Conservation (phyloP, 257 asterid species). For the Pogostemon cablin region DNA sequence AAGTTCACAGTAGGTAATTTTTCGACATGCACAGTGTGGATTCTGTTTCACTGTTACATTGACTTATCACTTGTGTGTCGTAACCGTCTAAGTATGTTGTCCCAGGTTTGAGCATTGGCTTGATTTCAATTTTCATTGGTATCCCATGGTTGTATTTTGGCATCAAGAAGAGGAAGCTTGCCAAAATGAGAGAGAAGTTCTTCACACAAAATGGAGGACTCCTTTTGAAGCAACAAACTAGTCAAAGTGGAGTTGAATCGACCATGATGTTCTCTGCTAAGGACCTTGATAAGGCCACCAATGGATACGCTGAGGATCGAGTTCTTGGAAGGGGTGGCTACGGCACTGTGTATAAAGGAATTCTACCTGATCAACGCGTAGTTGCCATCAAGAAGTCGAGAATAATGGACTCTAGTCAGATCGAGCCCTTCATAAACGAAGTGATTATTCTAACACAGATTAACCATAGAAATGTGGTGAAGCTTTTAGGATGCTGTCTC, state of each 20-base stretch:
- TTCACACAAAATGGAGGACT: constrained; percentile 63
- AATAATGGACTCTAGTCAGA: constrained; percentile 36
- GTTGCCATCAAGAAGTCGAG: constrained; percentile 45
- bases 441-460: constrained; percentile 38
- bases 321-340: constrained; percentile 42
- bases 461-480: constrained; percentile 43
- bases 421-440: constrained; percentile 46
- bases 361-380: constrained; percentile 17
- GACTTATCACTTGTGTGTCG: not conserved
- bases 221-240: constrained; percentile 44
- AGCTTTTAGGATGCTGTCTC: constrained; percentile 43
- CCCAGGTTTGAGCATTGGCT: constrained; percentile 37
- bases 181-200: constrained; percentile 43
- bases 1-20: constrained; percentile 40
- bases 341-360: constrained; percentile 35
- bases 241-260: constrained; percentile 35
- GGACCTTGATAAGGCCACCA: constrained; percentile 42
- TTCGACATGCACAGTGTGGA: not conserved
- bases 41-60: no score
- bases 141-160: constrained; percentile 37
- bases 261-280: constrained; percentile 27
- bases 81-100: not conserved
- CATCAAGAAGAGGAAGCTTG: constrained; percentile 36
- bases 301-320: constrained; percentile 34
- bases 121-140: constrained; percentile 21